phyloP scores from a whole-genome alignment of 371 early-diverging fungal genomes.

The Chytridium lagenaria region DNA sequence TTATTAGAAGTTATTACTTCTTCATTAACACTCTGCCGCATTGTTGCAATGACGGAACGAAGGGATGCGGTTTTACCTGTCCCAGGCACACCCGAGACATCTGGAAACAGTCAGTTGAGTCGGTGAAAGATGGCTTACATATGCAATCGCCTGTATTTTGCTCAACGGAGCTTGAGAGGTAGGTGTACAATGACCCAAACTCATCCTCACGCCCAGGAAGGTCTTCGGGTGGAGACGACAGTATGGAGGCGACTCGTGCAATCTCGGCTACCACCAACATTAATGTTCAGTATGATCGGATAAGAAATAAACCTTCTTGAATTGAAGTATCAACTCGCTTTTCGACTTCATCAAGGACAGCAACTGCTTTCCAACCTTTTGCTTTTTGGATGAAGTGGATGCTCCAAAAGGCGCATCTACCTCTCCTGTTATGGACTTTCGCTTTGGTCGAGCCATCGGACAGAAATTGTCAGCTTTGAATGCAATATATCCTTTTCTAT shows the following conservation, averaged over 20 bases:
- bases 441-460: not conserved
- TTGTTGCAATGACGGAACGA: constrained; percentile 77
- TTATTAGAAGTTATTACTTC: no score
- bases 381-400: not conserved
- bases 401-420: no score
- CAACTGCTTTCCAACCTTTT: not conserved
- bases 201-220: constrained; percentile 93
- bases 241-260: not conserved
- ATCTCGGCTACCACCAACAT: not conserved
- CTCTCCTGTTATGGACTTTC: not conserved
- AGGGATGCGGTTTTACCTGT: constrained; percentile 99
- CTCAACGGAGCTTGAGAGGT: constrained; percentile 74
- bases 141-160: constrained; percentile 83
- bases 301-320: no score
- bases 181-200: constrained; percentile 75
- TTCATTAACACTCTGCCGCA: constrained; percentile 72
- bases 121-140: constrained; percentile 51
- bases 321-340: no score
- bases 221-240: constrained; percentile 84
- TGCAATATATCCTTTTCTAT: no score
- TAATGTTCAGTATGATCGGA: no score
- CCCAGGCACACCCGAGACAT: constrained; percentile 97
- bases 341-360: no score
- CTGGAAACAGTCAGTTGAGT: constrained; percentile 29
- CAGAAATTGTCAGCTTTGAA: not conserved